A percentile compares a stretch with the other conserved stretches of the same genome.
phyloP scores from a whole-genome alignment of 352 stramenopile genomes.

The Saprolegnia diclina region DNA sequence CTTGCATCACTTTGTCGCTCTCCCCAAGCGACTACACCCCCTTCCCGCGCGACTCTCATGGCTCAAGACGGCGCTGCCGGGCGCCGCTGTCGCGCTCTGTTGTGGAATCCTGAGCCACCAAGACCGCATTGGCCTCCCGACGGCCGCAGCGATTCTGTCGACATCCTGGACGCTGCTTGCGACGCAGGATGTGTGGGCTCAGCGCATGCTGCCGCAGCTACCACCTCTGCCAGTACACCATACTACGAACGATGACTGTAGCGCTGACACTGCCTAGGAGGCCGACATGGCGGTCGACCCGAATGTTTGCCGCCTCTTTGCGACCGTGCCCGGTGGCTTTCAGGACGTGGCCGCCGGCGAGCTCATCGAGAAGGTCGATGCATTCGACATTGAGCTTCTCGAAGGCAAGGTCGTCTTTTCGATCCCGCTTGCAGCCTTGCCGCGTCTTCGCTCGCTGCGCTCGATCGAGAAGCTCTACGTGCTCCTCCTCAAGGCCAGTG shows the following conservation, averaged over 20 bases:
- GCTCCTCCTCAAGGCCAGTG: background rate
- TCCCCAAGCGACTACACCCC: background rate
- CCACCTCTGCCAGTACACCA: background rate
- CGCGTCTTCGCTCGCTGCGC: background rate
- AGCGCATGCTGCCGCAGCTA: background rate
- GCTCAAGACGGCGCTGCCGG: background rate
- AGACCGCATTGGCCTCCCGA: background rate
- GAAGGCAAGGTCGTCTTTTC: slow-evolving; percentile 26
- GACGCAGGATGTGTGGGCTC: background rate
- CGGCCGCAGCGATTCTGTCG: background rate
- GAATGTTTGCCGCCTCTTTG: slow-evolving; percentile 14
- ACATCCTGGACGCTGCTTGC: background rate
- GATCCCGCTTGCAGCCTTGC: background rate
- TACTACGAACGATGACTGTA: background rate
- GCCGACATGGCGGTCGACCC: background rate
- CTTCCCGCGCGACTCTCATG: background rate
- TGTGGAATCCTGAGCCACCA: slow-evolving; percentile 2
- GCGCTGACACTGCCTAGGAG: no score
- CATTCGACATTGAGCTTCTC: slow-evolving; percentile 19
- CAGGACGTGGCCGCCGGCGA: slow-evolving; percentile 25
- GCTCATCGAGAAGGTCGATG: slow-evolving; percentile 26
- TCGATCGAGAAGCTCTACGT: slow-evolving; percentile 23
- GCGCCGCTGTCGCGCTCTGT: background rate
- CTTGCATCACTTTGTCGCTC: background rate
- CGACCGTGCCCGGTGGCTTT: slow-evolving; percentile 21